Evolutionary conservation across 2,329 filamentous ascomycete species (phyloP), one percentile per base, ranked within the genome.

Genomic region (Albifimbria verrucaria): DNA sequence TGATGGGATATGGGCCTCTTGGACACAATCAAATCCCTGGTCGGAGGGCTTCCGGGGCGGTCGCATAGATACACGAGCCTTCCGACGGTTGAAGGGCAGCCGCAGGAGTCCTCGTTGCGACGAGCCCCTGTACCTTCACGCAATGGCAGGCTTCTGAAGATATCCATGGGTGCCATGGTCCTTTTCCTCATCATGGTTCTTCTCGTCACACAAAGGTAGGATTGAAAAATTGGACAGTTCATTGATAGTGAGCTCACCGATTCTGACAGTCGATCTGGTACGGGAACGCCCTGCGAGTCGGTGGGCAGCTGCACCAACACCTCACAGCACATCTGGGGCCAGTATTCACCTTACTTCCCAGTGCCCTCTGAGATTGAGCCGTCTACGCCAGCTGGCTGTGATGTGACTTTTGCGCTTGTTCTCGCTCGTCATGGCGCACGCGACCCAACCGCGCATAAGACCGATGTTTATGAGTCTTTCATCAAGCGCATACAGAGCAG

Each of bases 341-440:
- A 93, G 68, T 96, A 96, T 69, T 88, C 90, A 18, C 90, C 92
- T 2, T 95, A 85, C 72, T 96, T 89, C 71, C 80, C 86, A 1
- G 86, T 92, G 0, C 80, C 85, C 7, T 91, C 88, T 1, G 75
- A 82, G 3, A 82, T 90, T 49, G 75, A 83, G 17, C 61, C 77
- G 7, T 74, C 76, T 7, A 73, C 88, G 1, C 92, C 91, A 0
- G 59, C 74, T 1, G 77, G 76, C n/a, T 97, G 92, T 71, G 74
- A 81, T 12, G 73, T 93, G 60, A 93, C 86, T 3, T 93, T 96
- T 69, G 92, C 81, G 1, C 88, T 92, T 63, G 76, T 92, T 22
- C 79, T 97, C 47, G 92, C 90, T 21, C 85, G 92, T 2, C 92
- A 97, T 67, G 92, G 92, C 47, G 89, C 90, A 36, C 83, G 92